These are phyloP conservation scores for Nemania sp. DNA, from an alignment of 2,329 filamentous ascomycete species.

Conservation along the genomic window DNA sequence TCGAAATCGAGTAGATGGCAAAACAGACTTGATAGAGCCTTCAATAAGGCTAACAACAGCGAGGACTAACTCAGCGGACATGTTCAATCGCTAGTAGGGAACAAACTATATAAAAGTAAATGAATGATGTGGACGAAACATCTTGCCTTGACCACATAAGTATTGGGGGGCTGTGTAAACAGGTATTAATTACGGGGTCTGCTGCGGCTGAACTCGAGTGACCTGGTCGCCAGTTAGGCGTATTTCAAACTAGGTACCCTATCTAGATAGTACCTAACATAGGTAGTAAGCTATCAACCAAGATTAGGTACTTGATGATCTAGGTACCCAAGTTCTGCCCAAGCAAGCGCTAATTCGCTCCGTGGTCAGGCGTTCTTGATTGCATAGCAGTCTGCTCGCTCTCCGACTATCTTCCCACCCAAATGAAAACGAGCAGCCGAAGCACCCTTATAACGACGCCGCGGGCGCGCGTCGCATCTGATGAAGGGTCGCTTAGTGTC, in stretches of 20 bases:
- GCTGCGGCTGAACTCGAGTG: slow-evolving; percentile 16
- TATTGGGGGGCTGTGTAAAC: slow-evolving; percentile 21
- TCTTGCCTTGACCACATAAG: neutral
- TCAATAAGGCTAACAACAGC: slow-evolving; percentile 22
- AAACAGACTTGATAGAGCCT: slow-evolving; percentile 25
- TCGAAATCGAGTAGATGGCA: neutral
- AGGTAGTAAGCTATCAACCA: neutral
- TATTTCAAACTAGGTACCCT: slow-evolving; percentile 1
- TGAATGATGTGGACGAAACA: neutral
- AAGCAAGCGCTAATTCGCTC: neutral
- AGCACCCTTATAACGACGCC: neutral
- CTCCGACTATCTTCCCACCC: neutral
- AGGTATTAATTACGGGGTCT: neutral
- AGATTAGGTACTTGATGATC: neutral
- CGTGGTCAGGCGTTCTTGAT: slow-evolving; percentile 16
- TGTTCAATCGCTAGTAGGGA: neutral
- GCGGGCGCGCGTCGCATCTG: neutral
- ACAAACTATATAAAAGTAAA: neutral
- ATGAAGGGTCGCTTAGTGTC: neutral
- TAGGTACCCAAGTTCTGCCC: no score
- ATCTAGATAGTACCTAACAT: neutral
- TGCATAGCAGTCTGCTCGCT: slow-evolving; percentile 6
- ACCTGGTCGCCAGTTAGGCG: slow-evolving; percentile 9
- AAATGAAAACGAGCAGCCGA: neutral
- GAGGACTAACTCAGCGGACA: slow-evolving; percentile 19